Evolutionary conservation across 345 rosid species (phyloP), one percentile per base, ranked within the genome.

Genomic region (Gossypium thurberi): DNA sequence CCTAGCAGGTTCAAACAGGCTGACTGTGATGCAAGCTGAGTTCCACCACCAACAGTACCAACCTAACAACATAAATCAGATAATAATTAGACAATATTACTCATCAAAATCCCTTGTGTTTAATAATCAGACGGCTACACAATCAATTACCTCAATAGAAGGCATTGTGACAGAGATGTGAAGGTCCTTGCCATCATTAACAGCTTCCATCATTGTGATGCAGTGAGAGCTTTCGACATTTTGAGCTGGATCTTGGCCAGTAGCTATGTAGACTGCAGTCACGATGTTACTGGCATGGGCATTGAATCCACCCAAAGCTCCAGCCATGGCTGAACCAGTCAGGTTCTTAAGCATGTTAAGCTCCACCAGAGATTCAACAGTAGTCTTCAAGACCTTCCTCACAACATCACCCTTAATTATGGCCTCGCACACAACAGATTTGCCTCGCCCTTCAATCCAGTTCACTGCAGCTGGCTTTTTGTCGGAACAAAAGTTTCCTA

Each of bases 221-320:
- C 40, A 33, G 40, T 33, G 40, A 33, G 40, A 33, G 40, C 40
- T 33, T 33, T 33, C 40, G 40, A 33, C 40, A 33, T 33, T 33
- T 33, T 33, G 40, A 33, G 40, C 40, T 33, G 40, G 40, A 33
- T 33, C 40, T 33, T 33, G 40, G 40, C 40, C 40, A 5, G 40
- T 33, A 33, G 40, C 40, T 33, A 89, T 68, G 70, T 57, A 87
- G 71, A 87, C 8, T 23, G 93, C 93, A 17, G 86, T 50, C 47
- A 89, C 91, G 6, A 89, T 81, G 73, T 89, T 89, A 64, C 89
- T 81, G 14, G 93, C 93, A 71, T 89, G 93, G 40, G 93, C 93
- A 76, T 89, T 89, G 74, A 89, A 89, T 57, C 93, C 93, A 55
- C 93, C 93, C 10, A 89, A 84, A 74, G 91, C 83, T 28, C 93